phyloP scores from a whole-genome alignment of 2,329 filamentous ascomycete genomes.

The Penicillium polonicum region DNA sequence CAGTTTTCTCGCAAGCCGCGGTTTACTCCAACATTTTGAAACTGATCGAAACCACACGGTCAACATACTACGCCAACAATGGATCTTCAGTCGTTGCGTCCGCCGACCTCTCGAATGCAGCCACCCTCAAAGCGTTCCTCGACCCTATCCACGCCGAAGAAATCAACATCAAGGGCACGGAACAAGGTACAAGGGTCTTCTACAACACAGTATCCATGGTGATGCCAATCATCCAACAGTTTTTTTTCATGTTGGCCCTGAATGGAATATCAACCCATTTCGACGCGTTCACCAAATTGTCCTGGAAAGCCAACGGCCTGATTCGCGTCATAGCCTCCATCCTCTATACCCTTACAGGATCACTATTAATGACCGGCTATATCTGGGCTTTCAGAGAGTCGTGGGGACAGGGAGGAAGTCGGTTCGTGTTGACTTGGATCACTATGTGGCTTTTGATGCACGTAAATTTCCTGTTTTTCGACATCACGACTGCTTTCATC shows the following conservation, averaged over 20 bases:
- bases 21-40: constrained; percentile 1
- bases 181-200: constrained; percentile 38
- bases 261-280: constrained; percentile 41
- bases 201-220: constrained; percentile 45
- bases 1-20: background rate
- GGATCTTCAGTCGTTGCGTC: background rate
- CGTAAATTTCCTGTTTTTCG: constrained; percentile 42
- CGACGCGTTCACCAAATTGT: constrained; percentile 2
- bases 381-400: constrained; percentile 4
- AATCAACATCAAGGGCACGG: constrained; percentile 39
- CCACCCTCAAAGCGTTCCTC: background rate
- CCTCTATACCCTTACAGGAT: constrained; percentile 1
- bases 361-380: constrained; percentile 2
- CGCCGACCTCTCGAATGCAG: background rate
- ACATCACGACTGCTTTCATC: constrained; percentile 40
- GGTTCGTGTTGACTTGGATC: constrained; percentile 44
- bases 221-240: constrained; percentile 44
- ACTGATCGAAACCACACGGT: background rate
- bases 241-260: constrained; percentile 47
- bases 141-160: constrained; percentile 3
- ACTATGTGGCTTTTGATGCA: constrained; percentile 43
- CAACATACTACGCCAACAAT: constrained; percentile 3
- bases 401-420: constrained; percentile 20
- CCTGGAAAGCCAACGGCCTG: constrained; percentile 2
- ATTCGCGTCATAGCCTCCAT: background rate